These are phyloP conservation scores for Truncatella angustata DNA, from an alignment of 2,329 filamentous ascomycete genomes.

Conservation along the genomic window DNA sequence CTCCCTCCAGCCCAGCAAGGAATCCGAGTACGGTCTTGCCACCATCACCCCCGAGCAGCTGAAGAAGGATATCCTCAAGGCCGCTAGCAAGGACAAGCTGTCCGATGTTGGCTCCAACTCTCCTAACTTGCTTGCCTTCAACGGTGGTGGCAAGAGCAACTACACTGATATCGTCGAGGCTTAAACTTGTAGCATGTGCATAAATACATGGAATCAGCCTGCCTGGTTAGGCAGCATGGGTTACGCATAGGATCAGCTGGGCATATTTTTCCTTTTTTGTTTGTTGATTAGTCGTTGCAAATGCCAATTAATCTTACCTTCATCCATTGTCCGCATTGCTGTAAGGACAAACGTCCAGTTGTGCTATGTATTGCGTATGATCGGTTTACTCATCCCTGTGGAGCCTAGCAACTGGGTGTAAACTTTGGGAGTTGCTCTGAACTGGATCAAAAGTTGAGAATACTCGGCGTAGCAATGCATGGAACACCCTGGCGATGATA, in stretches of 20 bases:
- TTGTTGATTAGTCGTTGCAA: slow-evolving; percentile 4
- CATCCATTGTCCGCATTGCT: not conserved
- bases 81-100: slow-evolving; percentile 77
- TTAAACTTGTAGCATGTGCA: slow-evolving; percentile 29
- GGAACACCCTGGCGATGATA: no score
- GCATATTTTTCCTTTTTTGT: slow-evolving; percentile 1
- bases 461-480: no score
- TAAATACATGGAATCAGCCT: not conserved
- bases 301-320: no score
- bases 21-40: slow-evolving; percentile 88
- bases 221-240: not conserved
- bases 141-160: slow-evolving; percentile 93
- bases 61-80: slow-evolving; percentile 81
- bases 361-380: no score
- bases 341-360: no score
- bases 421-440: no score
- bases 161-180: slow-evolving; percentile 72
- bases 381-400: no score
- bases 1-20: slow-evolving; percentile 85
- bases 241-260: not conserved
- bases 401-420: no score
- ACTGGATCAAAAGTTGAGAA: no score
- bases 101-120: slow-evolving; percentile 82
- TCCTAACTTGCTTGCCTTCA: slow-evolving; percentile 96
- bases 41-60: slow-evolving; percentile 90